Evolutionary conservation across 345 rosid species (phyloP).

Genomic region (Turritis glabra): DNA sequence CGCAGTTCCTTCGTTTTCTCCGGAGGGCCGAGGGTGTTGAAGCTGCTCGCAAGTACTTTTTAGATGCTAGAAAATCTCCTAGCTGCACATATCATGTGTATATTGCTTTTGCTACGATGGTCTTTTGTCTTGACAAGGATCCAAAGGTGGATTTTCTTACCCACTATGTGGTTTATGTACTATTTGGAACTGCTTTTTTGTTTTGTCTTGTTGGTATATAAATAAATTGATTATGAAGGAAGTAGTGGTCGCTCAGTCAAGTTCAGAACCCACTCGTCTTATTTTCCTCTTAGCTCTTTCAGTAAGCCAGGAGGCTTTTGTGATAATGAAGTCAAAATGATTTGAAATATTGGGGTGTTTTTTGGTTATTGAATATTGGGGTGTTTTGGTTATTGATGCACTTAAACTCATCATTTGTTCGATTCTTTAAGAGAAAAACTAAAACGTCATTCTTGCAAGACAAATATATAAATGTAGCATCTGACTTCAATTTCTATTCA

Average conservation of each 20-base stretch:
- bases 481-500: neutral
- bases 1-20: constrained; percentile 85
- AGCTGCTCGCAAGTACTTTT: constrained; percentile 93
- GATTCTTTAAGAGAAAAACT: neutral
- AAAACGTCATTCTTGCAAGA: neutral
- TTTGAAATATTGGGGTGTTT: neutral
- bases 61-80: constrained; percentile 85
- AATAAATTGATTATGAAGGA: constrained; percentile 11
- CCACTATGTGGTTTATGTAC: constrained; percentile 14
- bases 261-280: constrained; percentile 1
- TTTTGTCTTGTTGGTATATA: constrained; percentile 2
- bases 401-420: constrained; percentile 4
- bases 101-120: constrained; percentile 90
- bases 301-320: neutral
- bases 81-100: constrained; percentile 85
- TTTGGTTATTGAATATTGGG: constrained; percentile 6
- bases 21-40: constrained; percentile 92
- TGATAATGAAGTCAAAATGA: neutral
- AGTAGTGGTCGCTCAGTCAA: constrained; percentile 14
- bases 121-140: constrained; percentile 88
- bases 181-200: constrained; percentile 9
- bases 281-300: constrained; percentile 1
- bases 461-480: neutral
- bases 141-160: constrained; percentile 62
- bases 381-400: constrained; percentile 7